A percentile compares a stretch with the other conserved stretches of the same genome.
These are phyloP conservation scores for Chaetomium tenue DNA, from an alignment of 495 filamentous ascomycete species.

Conservation along the genomic window DNA sequence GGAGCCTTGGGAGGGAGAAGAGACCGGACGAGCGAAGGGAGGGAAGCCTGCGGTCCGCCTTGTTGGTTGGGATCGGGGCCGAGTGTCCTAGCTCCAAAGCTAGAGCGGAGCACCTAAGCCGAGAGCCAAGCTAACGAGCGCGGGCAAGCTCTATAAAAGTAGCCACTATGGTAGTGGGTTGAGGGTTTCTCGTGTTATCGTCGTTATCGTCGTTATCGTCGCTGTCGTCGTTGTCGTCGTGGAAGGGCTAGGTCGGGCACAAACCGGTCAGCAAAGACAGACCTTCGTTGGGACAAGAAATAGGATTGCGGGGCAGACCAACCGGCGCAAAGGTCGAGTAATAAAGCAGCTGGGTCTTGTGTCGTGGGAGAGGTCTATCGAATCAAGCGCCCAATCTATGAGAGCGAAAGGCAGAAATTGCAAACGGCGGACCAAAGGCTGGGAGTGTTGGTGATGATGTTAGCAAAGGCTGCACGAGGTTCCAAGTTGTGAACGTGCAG, in stretches of 20 bases:
- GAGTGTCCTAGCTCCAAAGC: background rate
- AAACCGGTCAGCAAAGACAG: constrained; percentile 3
- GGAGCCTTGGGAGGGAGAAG: background rate
- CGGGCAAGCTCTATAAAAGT: constrained; percentile 6
- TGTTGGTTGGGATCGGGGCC: background rate
- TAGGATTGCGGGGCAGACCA: constrained; percentile 12
- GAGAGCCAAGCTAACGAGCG: background rate
- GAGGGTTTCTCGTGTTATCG: background rate
- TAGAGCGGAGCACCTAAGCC: constrained; percentile 3
- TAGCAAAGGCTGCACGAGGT: constrained; percentile 2
- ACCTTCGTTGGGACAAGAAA: background rate
- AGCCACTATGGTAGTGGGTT: background rate
- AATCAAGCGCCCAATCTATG: background rate
- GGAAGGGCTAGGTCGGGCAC: constrained; percentile 21
- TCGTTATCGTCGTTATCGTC: background rate
- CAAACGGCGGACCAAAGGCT: background rate
- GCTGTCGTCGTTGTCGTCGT: background rate
- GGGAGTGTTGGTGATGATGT: background rate
- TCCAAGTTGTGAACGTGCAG: background rate
- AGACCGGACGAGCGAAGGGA: background rate
- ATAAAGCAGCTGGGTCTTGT: background rate
- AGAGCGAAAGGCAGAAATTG: background rate
- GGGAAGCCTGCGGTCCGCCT: background rate
- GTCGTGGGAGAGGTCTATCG: background rate
- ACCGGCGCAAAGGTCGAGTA: background rate